phyloP scores from a whole-genome alignment of 345 rosid species.

The Anastatica hierochuntica region DNA sequence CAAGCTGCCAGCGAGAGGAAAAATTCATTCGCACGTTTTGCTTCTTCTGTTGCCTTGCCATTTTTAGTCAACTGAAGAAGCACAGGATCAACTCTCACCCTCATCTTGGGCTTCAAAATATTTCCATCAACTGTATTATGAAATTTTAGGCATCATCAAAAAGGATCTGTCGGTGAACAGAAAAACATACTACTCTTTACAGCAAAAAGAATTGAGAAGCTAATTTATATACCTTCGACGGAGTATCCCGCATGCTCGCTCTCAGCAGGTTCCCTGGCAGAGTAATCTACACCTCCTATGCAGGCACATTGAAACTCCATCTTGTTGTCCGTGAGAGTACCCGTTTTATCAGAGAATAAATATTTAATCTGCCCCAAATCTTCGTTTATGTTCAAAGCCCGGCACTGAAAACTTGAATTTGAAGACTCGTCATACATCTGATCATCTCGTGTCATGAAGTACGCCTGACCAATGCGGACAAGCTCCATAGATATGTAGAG shows the following conservation, averaged over 20 bases:
- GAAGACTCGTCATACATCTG: conserved; percentile 76
- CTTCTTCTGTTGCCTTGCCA: conserved; percentile 42
- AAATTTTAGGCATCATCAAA: conserved; percentile 6
- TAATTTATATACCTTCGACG: conserved; percentile 45
- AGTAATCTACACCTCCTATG: conserved; percentile 75
- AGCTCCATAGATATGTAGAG: conserved; percentile 99
- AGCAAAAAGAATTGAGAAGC: not conserved
- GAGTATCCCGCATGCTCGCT: conserved; percentile 36
- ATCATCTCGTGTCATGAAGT: conserved; percentile 77
- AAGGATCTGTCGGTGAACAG: not conserved
- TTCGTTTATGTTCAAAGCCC: conserved; percentile 95
- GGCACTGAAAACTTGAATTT: conserved; percentile 74
- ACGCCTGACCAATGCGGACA: conserved; percentile 96
- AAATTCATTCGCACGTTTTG: conserved; percentile 52
- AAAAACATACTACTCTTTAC: conserved; percentile 14
- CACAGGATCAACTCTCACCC: conserved; percentile 53
- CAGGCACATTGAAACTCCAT: conserved; percentile 98
- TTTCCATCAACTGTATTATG: conserved; percentile 55
- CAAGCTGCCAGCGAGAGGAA: conserved; percentile 97
- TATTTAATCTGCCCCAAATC: conserved; percentile 96
- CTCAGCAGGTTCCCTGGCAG: conserved; percentile 38
- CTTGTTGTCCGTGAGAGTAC: conserved; percentile 97
- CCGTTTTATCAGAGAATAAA: conserved; percentile 96
- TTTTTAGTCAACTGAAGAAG: conserved; percentile 44
- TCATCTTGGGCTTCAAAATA: conserved; percentile 76